Evolutionary conservation across 257 asterid species (phyloP), one percentile per base, ranked within the genome.

Genomic region (Forsythia suspensa): DNA sequence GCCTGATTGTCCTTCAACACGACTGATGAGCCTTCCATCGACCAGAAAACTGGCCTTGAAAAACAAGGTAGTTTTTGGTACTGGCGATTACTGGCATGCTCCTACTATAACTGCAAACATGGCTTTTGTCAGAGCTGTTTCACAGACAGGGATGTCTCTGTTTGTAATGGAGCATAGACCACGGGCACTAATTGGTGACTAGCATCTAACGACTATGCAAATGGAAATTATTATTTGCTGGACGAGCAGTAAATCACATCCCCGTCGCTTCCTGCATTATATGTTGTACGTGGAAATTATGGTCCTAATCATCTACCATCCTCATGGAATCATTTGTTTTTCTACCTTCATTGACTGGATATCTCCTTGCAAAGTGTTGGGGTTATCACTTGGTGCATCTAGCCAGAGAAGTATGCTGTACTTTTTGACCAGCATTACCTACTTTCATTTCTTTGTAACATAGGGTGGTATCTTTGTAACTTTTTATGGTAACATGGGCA

Each of bases 51-150:
- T 95, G 86, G 94, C 94, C 78, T 63, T 86, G 75, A 95, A 95
- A 84, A 93, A 93, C 91, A 95, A 95, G 80, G 90, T 93, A 83
- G 94, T 88, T 52, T 93, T 95, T 83, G 99, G 99, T 68, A 95
- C 97, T 8, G 99, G 99, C 52, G 99, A 95, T 76, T 81, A 82
- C 79, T 92, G 94, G 93, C 82, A 77, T 78, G 97, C 97, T 77
- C 97, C 92, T 67, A 95, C 98, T 41, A 84, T 92, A 80, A 95
- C 97, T 37, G 98, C 99, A 66, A 95, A 95, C 84, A 89, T 92
- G 97, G 96, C 88, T 71, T 95, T 95, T 87, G 95, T 88, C 71
- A 87, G 98, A 88, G 98, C 97, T 66, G 91, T 92, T 82, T 81
- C 89, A 34, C 99, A 95, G 88, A 89, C 96, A 13, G 99, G 97